Conservation (phyloP, 1,139 yeast species). For the Debaryomyces subglobosus region DNA sequence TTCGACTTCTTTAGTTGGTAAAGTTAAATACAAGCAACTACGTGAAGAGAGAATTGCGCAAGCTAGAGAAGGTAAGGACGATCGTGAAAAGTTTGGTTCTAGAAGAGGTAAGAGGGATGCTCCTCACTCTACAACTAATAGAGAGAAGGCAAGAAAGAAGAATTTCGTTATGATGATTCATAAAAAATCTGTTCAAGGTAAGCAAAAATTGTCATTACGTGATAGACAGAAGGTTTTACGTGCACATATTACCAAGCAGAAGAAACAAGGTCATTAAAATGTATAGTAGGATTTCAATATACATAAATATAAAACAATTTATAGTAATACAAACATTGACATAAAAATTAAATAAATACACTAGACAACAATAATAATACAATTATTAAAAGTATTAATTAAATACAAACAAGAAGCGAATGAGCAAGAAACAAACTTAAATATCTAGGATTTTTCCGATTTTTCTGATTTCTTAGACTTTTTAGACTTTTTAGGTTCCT, state of each 20-base stretch:
- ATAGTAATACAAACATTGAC: constrained; percentile 3
- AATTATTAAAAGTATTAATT: constrained; percentile 9
- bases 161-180: constrained; percentile 98
- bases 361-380: constrained; percentile 12
- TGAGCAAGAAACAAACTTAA: background rate
- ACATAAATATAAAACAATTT: constrained; percentile 1
- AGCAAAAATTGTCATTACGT: constrained; percentile 83
- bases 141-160: constrained; percentile 97
- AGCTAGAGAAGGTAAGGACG: constrained; percentile 91
- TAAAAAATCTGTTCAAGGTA: constrained; percentile 91
- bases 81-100: constrained; percentile 86
- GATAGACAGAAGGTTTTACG: constrained; percentile 85
- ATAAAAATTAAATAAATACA: constrained; percentile 5
- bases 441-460: constrained; percentile 10
- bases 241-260: constrained; percentile 87
- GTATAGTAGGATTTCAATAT: constrained; percentile 1
- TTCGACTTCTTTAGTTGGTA: constrained; percentile 77
- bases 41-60: constrained; percentile 90
- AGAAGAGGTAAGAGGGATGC: constrained; percentile 79
- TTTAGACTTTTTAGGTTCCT: constrained; percentile 21
- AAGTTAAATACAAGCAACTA: constrained; percentile 78
- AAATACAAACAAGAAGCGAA: constrained; percentile 10
- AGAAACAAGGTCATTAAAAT: constrained; percentile 69
- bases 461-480: constrained; percentile 26
- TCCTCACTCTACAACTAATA: constrained; percentile 89